These are phyloP conservation scores for Rhynchosporium graminicola DNA, from an alignment of 2,329 filamentous ascomycete genomes.

Conservation along the genomic window DNA sequence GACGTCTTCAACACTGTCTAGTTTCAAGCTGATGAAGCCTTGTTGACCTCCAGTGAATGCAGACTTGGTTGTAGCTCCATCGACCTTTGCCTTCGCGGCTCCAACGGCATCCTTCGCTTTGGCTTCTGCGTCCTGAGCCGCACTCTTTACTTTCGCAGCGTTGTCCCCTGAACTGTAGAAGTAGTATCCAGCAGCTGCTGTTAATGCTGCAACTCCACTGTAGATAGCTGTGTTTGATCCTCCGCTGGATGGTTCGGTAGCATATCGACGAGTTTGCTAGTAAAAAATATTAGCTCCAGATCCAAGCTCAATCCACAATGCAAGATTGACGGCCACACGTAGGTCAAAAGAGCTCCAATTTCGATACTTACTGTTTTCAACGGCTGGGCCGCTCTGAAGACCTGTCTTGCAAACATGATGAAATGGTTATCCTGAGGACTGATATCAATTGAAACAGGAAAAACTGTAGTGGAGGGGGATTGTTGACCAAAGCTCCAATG, in stretches of 20 bases:
- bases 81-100: conserved; percentile 32
- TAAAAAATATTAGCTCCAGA: conserved; percentile 22
- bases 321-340: background rate
- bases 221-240: conserved; percentile 62
- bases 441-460: background rate
- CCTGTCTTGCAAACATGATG: conserved; percentile 68
- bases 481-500: conserved; percentile 2
- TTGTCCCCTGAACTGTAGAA: conserved; percentile 48
- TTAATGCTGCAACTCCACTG: conserved; percentile 58
- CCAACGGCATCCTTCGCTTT: conserved; percentile 49
- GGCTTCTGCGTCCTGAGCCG: conserved; percentile 59
- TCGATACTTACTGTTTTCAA: conserved; percentile 61
- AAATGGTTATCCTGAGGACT: conserved; percentile 3
- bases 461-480: background rate
- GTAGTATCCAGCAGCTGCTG: conserved; percentile 62
- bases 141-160: conserved; percentile 53
- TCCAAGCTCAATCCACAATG: background rate
- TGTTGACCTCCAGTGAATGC: conserved; percentile 84
- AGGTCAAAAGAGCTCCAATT: background rate
- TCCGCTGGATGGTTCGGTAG: conserved; percentile 55
- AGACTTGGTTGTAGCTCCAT: conserved; percentile 42
- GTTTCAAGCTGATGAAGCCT: conserved; percentile 80
- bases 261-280: conserved; percentile 71
- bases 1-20: conserved; percentile 75
- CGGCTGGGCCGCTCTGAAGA: conserved; percentile 64